Evolutionary conservation across 352 stramenopile species (phyloP).

Genomic region (Poterioochromonas sp.): DNA sequence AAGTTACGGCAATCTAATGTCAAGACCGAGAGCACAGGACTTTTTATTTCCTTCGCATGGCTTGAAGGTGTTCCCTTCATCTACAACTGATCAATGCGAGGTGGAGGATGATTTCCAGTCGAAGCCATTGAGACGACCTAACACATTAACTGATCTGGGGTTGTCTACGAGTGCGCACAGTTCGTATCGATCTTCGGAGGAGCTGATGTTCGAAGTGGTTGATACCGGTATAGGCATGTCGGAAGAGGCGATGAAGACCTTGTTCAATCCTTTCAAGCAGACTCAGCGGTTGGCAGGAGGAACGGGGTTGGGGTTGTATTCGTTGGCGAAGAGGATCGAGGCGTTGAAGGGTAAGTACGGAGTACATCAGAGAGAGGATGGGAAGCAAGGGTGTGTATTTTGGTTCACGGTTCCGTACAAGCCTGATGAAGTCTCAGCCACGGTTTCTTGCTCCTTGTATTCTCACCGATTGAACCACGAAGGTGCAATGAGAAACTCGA

Average conservation of each 20-base stretch:
- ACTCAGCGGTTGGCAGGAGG: background rate
- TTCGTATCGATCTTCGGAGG: background rate
- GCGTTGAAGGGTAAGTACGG: background rate
- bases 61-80: background rate
- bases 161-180: background rate
- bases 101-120: background rate
- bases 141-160: too few relatives aligned
- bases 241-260: background rate
- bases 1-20: too few relatives aligned
- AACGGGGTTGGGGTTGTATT: background rate
- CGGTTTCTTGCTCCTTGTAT: too few relatives aligned
- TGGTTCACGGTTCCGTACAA: slow-evolving; percentile 17
- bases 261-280: slow-evolving; percentile 16
- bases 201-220: slow-evolving; percentile 7
- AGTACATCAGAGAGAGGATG: slow-evolving; percentile 12
- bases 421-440: too few relatives aligned
- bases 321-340: background rate
- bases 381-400: background rate
- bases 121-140: too few relatives aligned
- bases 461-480: too few relatives aligned
- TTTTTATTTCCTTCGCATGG: background rate
- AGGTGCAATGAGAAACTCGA: too few relatives aligned
- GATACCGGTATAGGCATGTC: slow-evolving; percentile 16
- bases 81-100: background rate
- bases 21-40: background rate